Base-by-base conservation (phyloP, 352 stramenopile species). In the Discostella stelligera region DNA sequence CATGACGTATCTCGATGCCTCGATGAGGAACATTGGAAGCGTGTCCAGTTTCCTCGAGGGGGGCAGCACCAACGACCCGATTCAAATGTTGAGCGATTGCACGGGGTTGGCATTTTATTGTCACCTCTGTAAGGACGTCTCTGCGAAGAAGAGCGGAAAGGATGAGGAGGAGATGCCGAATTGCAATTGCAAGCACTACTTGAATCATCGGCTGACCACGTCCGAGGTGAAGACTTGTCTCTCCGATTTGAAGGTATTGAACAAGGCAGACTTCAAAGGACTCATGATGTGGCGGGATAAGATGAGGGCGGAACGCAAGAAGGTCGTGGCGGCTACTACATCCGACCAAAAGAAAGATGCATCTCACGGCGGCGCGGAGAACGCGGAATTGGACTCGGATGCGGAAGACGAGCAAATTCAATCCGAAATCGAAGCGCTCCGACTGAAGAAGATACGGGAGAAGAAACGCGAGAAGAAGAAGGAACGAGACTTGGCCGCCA, bases 231-330 rank as follows among this genome's bases (percentile, higher is more conserved):
- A 90, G 62, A 83, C 77, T 27, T 94, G 80, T 82, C 76, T 91
- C 41, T 83, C 80, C 18, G 91, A 95, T 77, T 90, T 99, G 3
- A 98, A 98, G 86, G 94, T 99, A 8, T 90, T 99, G 13, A 97
- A 98, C 56, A 99, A 99, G 62, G 81, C 86, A 6, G 98, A 99
- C 71, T 99, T 99, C 67, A 98, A 98, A 83, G 86, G 86, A 23
- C 75, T 99, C 20, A 83, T 99, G 10, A 98, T 96, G 62, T 99
- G 98, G 98, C 92, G 97, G 18, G 86, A 96, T 5, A 96, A 97
- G 39, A 98, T 99, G 91, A 76, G 92, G n/a, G 83, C 88, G 5
- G 68, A 82, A 0, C 66, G 86, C 0, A 84, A 92, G 30, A 55
- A 73, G 44, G 78, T 69, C 0, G n/a, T 25, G n/a, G 60, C 71